Conservation (phyloP, 192 early-diverging fungal species). For the Radiomyces spectabilis region DNA sequence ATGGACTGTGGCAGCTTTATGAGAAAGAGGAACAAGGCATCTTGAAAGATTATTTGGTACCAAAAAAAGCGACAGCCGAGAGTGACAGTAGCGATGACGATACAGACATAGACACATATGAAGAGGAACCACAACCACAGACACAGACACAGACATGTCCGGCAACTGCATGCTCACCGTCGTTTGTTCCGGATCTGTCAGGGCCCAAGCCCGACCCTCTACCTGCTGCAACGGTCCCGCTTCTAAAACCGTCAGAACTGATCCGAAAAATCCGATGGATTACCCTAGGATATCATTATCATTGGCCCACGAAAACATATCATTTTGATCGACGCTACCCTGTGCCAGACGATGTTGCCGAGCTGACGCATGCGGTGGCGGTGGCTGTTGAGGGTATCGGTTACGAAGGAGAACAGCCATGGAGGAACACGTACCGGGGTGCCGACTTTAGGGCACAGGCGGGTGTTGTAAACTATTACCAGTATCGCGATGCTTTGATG, state of each 20-base stretch:
- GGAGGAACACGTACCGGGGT: conserved; percentile 49
- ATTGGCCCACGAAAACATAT: conserved; percentile 79
- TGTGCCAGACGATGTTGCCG: conserved; percentile 60
- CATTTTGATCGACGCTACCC: conserved; percentile 54
- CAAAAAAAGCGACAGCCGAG: conserved; percentile 25
- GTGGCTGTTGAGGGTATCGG: conserved; percentile 46
- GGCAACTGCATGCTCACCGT: not conserved
- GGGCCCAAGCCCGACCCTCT: conserved; percentile 25
- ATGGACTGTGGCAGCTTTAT: conserved; percentile 55
- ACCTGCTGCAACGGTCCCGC: conserved; percentile 24
- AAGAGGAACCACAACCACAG: conserved; percentile 11
- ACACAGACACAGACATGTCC: conserved; percentile 16
- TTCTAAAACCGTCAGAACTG: conserved; percentile 34
- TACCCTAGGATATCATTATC: conserved; percentile 72
- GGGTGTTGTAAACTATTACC: conserved; percentile 93
- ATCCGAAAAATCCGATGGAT: conserved; percentile 59
- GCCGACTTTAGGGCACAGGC: conserved; percentile 69
- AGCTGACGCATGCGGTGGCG: conserved; percentile 61
- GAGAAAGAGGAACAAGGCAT: conserved; percentile 22
- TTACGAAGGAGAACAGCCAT: conserved; percentile 3
- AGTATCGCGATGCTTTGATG: conserved; percentile 72
- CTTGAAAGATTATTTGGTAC: conserved; percentile 28
- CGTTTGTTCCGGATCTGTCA: not conserved
- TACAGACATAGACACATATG: conserved; percentile 17
- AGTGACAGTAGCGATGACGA: conserved; percentile 22